phyloP scores from a whole-genome alignment of 2,329 filamentous ascomycete species.

The Chrysoporthe deuterocubensis region DNA sequence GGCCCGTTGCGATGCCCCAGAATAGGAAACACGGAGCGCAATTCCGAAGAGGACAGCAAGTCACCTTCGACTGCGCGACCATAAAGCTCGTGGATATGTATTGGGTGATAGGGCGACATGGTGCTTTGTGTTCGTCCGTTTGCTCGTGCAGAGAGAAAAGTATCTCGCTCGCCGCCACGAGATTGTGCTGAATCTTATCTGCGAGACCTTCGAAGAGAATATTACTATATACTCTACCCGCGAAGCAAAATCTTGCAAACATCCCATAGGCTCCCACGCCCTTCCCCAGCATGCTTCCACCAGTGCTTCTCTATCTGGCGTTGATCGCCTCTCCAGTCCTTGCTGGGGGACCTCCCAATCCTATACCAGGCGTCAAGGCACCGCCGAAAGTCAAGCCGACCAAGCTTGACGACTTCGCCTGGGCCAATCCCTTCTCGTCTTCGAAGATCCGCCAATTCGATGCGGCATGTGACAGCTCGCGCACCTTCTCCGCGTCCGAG shows the following conservation, averaged over 20 bases:
- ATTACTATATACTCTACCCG: background rate
- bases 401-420: slow-evolving; percentile 45
- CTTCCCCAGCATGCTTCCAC: slow-evolving; percentile 17
- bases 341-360: slow-evolving; percentile 31
- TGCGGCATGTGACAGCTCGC: slow-evolving; percentile 40
- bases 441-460: slow-evolving; percentile 37
- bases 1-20: slow-evolving; percentile 16
- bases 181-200: background rate
- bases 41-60: slow-evolving; percentile 41
- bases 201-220: background rate
- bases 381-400: slow-evolving; percentile 39
- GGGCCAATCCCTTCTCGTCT: slow-evolving; percentile 45
- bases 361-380: background rate
- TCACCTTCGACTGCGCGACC: slow-evolving; percentile 23
- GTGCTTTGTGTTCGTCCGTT: background rate
- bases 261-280: slow-evolving; percentile 25
- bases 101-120: background rate
- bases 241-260: background rate
- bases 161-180: background rate
- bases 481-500: slow-evolving; percentile 44
- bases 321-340: slow-evolving; percentile 33
- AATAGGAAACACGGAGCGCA: slow-evolving; percentile 36
- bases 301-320: slow-evolving; percentile 28
- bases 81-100: slow-evolving; percentile 2
- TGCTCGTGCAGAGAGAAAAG: background rate